Base-by-base conservation (phyloP, 345 rosid species). In the Excoecaria cochinchinensis region DNA sequence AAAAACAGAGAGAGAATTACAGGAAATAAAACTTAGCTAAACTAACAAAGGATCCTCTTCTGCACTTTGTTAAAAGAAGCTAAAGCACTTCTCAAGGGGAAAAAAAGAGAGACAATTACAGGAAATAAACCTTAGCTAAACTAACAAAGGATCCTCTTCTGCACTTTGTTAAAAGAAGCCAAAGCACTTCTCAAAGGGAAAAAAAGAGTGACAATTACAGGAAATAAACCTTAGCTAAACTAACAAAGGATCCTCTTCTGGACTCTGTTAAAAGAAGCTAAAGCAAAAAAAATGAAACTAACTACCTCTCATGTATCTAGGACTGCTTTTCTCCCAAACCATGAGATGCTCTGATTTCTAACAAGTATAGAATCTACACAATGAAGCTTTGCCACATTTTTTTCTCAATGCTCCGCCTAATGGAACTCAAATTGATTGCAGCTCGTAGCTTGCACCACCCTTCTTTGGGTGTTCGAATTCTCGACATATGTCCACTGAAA, bases 391-490 rank as follows among this genome's bases (percentile, higher is more conserved):
- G 86, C 74, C 70, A 67, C 57, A 52, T 69, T 75, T 74, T 85
- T 76, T 10, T 80, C 5, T 83, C 86, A 59, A 80, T 59, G 17
- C 69, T 64, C 50, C 82, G 77, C 81, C 79, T 52, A 2, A 88
- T 67, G 6, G 83, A 84, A 19, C 76, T 44, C 76, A 77, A 63
- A 55, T 77, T 86, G 17, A 91, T 48, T 4, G 87, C 94, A 21
- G 97, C 94, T 64, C 91, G 79, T 25, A 92, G 76, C 87, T 89
- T 90, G 73, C 90, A 84, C 99, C 99, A 91, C 21, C 88, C 76
- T 10, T 80, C 91, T 78, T 76, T 89, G 0, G 88, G 84, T 46
- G 79, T 78, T 56, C 82, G 74, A 12, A 71, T 72, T 51, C 74
- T 77, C 13, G 60, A 78, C 52, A 82, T 8, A 68, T 48, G 79